Evolutionary conservation across 768 basidiomycete genomes (phyloP), one percentile per base, ranked within the genome.

Genomic region (Collybiopsis confluens): DNA sequence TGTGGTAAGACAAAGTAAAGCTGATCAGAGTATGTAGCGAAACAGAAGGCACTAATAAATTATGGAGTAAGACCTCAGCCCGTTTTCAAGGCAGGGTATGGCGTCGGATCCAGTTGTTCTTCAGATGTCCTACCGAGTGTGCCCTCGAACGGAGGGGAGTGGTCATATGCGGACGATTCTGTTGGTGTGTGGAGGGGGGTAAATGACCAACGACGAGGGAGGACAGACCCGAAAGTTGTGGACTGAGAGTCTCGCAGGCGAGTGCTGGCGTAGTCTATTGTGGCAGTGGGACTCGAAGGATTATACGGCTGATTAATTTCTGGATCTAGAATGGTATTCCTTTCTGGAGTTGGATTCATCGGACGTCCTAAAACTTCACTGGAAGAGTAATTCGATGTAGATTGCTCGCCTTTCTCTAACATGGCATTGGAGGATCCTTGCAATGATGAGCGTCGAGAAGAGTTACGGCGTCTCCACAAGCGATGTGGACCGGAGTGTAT

Each of bases 401-500:
- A 54, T 15, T 56, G 44, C 13, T 62, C 62, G 36, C 63, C 65
- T 37, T 67, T 71, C 52, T 73, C 73, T 16, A 67, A 35, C 20
- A 53, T 55, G 37, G 3, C 45, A 54, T 62, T 58, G 11, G 59
- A 53, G 40, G 48, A 6, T 23, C 45, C 41, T n/a, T 55, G 64
- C 49, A 60, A 45, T 15, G 50, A 41, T 2, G 26, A 37, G 3
- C 28, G 18, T 15, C 24, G 36, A 46, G 54, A 42, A 36, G 30
- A 6, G 9, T 57, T 21, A n/a, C 35, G 47, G 50, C 65, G 59
- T 51, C 58, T 63, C 52, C 65, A 66, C 24, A 74, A 54, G 20
- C 65, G 67, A 9, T 62, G 56, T 42, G 77, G 54, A 27, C 72
- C 69, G 50, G 73, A 62, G 59, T 87, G 80, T 67, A 82, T 69